Percentiles rank a stretch among this genome's conserved stretches.
Evolutionary conservation across 1,284 basidiomycete genomes (phyloP).

Genomic region (Anthracocystis walkeri): DNA sequence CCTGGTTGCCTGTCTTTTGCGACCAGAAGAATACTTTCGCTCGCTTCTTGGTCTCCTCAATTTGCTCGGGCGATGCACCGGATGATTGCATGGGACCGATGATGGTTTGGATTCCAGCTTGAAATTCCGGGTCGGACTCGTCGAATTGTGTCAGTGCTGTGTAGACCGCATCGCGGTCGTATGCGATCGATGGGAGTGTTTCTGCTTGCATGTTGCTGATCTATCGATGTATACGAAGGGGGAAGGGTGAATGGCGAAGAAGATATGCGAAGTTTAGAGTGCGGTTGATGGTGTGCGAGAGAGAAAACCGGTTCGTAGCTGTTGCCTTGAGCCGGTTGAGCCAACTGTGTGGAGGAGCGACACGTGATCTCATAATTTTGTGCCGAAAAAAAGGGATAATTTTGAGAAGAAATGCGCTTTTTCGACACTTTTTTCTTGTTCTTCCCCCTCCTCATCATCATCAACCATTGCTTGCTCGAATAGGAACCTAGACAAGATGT

Average conservation of each 20-base stretch:
- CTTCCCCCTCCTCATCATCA: background rate
- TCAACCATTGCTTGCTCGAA: background rate
- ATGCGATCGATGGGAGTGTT: conserved; percentile 25
- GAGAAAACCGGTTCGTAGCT: conserved; percentile 10
- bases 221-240: background rate
- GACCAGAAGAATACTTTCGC: conserved; percentile 56
- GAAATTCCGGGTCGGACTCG: conserved; percentile 39
- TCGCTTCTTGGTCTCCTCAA: conserved; percentile 41
- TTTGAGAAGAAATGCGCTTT: conserved; percentile 8
- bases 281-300: conserved; percentile 2
- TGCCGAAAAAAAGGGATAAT: background rate
- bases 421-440: background rate
- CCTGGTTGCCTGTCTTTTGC: conserved; percentile 40
- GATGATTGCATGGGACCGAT: conserved; percentile 45
- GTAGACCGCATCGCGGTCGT: conserved; percentile 43
- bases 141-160: conserved; percentile 34
- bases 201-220: conserved; percentile 21
- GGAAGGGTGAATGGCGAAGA: background rate
- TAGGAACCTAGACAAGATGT: conserved; percentile 1
- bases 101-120: conserved; percentile 56
- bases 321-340: conserved; percentile 13
- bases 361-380: conserved; percentile 17
- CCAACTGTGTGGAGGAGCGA: conserved; percentile 9
- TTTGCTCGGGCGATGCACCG: conserved; percentile 42
- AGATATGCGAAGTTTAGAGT: too few relatives aligned